A percentile compares a stretch with the other conserved stretches of the same genome.
These are phyloP conservation scores for Xylaria sp. DNA, from an alignment of 2,329 filamentous ascomycete genomes.

Conservation along the genomic window DNA sequence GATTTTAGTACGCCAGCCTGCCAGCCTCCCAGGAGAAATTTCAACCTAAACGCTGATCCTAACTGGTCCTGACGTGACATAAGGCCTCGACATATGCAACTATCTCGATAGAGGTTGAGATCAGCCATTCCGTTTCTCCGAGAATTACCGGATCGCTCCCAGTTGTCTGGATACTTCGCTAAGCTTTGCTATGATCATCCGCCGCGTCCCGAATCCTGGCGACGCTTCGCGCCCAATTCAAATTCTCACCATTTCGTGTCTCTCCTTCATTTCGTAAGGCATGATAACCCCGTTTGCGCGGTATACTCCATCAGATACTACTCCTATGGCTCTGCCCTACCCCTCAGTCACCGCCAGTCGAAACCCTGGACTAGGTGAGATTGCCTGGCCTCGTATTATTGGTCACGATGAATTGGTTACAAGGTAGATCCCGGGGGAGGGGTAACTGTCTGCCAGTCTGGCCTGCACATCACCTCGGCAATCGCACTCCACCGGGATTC, in stretches of 20 bases:
- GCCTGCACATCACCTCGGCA: slow-evolving; percentile 14
- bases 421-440: slow-evolving; percentile 9
- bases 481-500: slow-evolving; percentile 18
- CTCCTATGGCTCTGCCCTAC: slow-evolving; percentile 7
- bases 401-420: neutral
- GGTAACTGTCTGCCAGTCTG: slow-evolving; percentile 14
- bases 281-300: neutral
- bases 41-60: slow-evolving; percentile 7
- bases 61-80: slow-evolving; percentile 13
- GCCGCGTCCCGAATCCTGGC: neutral
- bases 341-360: slow-evolving; percentile 1
- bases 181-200: neutral
- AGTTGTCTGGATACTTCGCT: neutral
- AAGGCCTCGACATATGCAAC: neutral
- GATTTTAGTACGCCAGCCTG: neutral
- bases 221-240: neutral
- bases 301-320: neutral
- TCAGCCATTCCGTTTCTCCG: neutral
- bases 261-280: neutral
- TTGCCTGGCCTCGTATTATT: slow-evolving; percentile 8
- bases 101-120: neutral
- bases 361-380: slow-evolving; percentile 16
- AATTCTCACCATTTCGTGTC: neutral
- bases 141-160: neutral
- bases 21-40: slow-evolving; percentile 1